Evolutionary conservation across 192 early-diverging fungal species (phyloP).

Genomic region (Backusella australiensis): DNA sequence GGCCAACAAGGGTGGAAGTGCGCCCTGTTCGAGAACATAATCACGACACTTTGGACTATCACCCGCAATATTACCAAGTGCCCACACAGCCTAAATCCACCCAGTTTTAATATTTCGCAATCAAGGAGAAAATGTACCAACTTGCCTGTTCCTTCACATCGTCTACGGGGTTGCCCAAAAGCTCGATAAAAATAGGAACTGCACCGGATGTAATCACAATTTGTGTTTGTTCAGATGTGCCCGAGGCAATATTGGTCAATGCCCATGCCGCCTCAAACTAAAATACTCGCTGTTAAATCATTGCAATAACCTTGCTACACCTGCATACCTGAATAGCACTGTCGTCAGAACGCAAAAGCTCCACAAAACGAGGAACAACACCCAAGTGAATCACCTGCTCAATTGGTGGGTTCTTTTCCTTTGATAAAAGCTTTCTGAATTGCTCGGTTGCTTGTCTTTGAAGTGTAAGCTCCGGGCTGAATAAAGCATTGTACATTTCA

Average conservation of each 20-base stretch:
- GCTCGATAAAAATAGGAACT: constrained; percentile 43
- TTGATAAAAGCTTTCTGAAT: constrained; percentile 49
- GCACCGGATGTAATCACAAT: constrained; percentile 44
- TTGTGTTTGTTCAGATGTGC: constrained; percentile 42
- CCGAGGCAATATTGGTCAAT: constrained; percentile 51
- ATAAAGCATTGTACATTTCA: constrained; percentile 20
- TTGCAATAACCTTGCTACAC: no score
- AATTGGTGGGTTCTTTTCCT: constrained; percentile 52
- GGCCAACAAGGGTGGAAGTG: constrained; percentile 32
- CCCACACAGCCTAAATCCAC: constrained; percentile 43
- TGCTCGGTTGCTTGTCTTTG: constrained; percentile 39
- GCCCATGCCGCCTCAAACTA: constrained; percentile 58
- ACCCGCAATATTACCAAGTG: constrained; percentile 54
- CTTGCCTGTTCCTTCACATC: constrained; percentile 43
- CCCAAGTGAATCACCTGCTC: constrained; percentile 45
- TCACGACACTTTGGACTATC: constrained; percentile 43
- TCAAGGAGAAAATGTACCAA: neutral
- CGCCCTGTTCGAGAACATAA: constrained; percentile 32
- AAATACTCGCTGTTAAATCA: neutral
- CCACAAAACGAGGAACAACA: constrained; percentile 48
- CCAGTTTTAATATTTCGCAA: neutral
- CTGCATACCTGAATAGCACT: constrained; percentile 28
- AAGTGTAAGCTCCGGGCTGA: constrained; percentile 29
- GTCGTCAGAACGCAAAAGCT: constrained; percentile 41
- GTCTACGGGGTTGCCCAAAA: constrained; percentile 31